Evolutionary conservation across 371 early-diverging fungal genomes (phyloP), one percentile per base, ranked within the genome.

Genomic region (Mortierella sp.): DNA sequence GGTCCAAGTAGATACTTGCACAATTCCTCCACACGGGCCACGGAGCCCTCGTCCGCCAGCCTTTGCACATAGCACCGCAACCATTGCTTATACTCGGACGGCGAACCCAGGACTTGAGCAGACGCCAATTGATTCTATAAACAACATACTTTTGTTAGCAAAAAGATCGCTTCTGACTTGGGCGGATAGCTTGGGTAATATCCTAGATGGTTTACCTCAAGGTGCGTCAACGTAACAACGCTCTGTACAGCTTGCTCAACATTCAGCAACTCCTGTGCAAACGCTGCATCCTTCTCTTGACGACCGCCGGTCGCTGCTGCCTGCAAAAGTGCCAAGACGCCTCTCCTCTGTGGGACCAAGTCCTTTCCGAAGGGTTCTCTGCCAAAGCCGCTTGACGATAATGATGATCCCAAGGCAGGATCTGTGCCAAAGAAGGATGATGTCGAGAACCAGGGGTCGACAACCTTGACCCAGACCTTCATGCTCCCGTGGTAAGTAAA

Each of bases 401-500:
- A n/a, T 9, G 23, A 28, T 34, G 49, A 21, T 8, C 51, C 30
- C 39, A 50, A 39, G 19, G 41, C 17, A 24, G 73, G 43, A 17
- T 59, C 76, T 4, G 83, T 57, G 14, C 82, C 81, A 83, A 81
- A 86, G 56, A 87, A 86, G 32, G 88, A 87, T 1, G 90, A 88
- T 1, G 81, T 76, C 31, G 79, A 82, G 50, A 82, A 89, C 81
- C 83, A 82, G 0, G 88, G 84, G 69, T 93, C 92, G 54, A 82
- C 85, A 6, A 94, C 83, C 21, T 90, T 83, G 37, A 91, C 70
- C 95, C 95, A 96, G 12, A 79, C 66, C 57, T 84, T 84, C 90
- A 95, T 89, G 12, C 65, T 76, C 5, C 79, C 51, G 64, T 91
- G 89, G 69, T 92, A 96, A 3, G 86, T 81, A 75, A 84, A 95